phyloP scores from a whole-genome alignment of 2,329 filamentous ascomycete species.

The Sporothrix schenckii region DNA sequence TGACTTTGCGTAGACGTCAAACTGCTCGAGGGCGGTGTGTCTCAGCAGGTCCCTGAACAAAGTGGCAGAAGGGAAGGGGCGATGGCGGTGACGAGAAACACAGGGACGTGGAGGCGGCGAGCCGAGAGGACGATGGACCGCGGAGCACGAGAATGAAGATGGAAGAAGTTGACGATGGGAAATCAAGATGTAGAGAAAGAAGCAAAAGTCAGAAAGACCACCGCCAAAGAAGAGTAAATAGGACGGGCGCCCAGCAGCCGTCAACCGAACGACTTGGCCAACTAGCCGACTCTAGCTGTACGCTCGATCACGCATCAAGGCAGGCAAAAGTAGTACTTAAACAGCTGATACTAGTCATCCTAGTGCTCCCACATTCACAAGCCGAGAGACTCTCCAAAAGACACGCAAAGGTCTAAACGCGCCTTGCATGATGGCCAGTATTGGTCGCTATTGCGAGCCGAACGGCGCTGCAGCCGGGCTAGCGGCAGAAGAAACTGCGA shows the following conservation, averaged over 20 bases:
- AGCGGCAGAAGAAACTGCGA: conserved; percentile 14
- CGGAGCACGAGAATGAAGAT: background rate
- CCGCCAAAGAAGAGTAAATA: no score
- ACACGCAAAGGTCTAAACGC: background rate
- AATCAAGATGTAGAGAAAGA: background rate
- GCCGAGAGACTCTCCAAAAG: conserved; percentile 7
- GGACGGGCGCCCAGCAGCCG: background rate
- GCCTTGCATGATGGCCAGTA: background rate
- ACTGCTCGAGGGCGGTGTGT: conserved; percentile 15
- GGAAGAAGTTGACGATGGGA: background rate
- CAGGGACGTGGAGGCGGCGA: background rate
- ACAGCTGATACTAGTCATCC: background rate
- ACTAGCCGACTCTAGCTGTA: background rate
- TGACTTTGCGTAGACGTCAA: background rate
- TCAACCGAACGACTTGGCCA: conserved; percentile 17
- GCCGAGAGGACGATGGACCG: background rate
- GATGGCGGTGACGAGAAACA: background rate
- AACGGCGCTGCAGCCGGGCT: conserved; percentile 17
- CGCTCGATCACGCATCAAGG: conserved; percentile 5
- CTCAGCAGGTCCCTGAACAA: background rate
- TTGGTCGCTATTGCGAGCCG: background rate
- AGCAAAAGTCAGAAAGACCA: background rate
- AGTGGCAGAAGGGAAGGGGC: background rate
- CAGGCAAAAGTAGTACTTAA: background rate
- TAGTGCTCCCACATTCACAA: no score